Conservation (phyloP, 495 filamentous ascomycete genomes). For the Annulohypoxylon bovei region DNA sequence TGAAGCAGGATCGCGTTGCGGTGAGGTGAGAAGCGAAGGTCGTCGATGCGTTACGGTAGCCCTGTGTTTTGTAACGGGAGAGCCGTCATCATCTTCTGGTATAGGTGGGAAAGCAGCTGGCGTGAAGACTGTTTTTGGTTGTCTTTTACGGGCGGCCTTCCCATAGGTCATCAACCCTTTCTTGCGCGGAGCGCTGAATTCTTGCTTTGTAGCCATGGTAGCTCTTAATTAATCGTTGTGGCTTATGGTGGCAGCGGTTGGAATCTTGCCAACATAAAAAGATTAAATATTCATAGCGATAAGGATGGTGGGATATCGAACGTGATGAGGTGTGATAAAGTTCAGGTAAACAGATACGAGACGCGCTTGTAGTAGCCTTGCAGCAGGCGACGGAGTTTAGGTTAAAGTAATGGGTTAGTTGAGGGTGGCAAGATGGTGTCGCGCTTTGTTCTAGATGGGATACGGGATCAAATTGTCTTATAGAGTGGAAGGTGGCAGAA, state of each 20-base stretch:
- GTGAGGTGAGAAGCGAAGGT: conserved; percentile 33
- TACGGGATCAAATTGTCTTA: background rate
- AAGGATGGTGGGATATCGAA: background rate
- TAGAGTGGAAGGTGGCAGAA: background rate
- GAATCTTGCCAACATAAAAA: background rate
- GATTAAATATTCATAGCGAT: conserved; percentile 22
- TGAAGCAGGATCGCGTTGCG: conserved; percentile 25
- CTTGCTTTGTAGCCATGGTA: conserved; percentile 48
- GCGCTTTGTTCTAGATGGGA: background rate
- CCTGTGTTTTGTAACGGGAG: conserved; percentile 33
- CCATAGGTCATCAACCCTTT: conserved; percentile 55
- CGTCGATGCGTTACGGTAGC: conserved; percentile 30
- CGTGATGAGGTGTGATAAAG: background rate
- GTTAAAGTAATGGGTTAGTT: conserved; percentile 4
- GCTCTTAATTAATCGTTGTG: background rate
- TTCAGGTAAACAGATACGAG: conserved; percentile 13
- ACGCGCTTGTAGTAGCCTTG: conserved; percentile 36
- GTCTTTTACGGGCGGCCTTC: conserved; percentile 46
- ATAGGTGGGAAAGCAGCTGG: conserved; percentile 41
- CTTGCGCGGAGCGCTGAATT: conserved; percentile 51
- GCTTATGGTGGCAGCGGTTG: conserved; percentile 1
- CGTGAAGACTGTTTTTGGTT: conserved; percentile 40
- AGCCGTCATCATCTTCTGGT: conserved; percentile 43
- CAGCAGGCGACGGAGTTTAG: conserved; percentile 6
- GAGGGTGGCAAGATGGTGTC: conserved; percentile 18